Evolutionary conservation across 2,329 filamentous ascomycete genomes (phyloP).

Genomic region (Ceratocystis destructans): DNA sequence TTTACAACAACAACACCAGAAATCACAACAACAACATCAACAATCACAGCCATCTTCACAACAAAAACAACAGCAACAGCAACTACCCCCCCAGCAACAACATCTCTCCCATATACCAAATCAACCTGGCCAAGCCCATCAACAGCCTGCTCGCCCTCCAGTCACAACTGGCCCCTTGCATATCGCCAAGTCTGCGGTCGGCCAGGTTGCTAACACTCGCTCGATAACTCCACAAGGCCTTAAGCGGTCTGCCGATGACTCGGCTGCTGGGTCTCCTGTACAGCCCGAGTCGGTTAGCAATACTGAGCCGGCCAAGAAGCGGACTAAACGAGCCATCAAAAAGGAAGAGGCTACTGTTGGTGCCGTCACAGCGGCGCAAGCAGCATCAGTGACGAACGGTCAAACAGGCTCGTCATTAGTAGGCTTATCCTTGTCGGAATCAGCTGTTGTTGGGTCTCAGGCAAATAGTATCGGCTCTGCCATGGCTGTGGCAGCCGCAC

Average conservation of each 20-base stretch:
- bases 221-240: constrained; percentile 22
- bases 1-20: constrained; percentile 16
- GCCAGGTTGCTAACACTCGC: constrained; percentile 18
- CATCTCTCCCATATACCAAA: neutral
- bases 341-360: constrained; percentile 28
- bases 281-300: constrained; percentile 18
- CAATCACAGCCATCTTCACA: neutral
- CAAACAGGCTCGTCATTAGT: neutral
- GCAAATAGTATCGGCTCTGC: constrained; percentile 1
- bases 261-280: constrained; percentile 20
- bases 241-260: constrained; percentile 21
- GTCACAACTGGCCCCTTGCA: neutral
- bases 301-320: constrained; percentile 27
- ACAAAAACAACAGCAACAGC: neutral
- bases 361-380: neutral
- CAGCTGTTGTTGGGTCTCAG: neutral
- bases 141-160: constrained; percentile 5
- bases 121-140: constrained; percentile 16
- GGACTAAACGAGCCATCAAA: constrained; percentile 28
- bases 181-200: neutral
- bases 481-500: neutral
- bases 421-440: neutral
- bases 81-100: neutral
- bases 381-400: neutral
- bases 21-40: neutral